Evolutionary conservation across 1,284 basidiomycete species (phyloP).

Genomic region (Volvariella volvacea): DNA sequence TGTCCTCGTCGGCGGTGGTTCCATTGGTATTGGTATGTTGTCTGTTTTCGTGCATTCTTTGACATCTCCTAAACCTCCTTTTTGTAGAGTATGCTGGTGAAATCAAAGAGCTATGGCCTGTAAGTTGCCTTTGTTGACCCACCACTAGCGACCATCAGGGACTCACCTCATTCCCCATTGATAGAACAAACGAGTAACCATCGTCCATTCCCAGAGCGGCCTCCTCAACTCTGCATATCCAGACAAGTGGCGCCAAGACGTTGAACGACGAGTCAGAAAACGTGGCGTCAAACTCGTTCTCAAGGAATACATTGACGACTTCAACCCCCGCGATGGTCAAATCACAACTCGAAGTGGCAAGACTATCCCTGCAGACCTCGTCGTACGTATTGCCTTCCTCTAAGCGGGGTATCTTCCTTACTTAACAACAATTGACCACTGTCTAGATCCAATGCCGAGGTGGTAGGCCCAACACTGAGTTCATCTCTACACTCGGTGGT

Average conservation of each 20-base stretch:
- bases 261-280: constrained; percentile 26
- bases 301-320: constrained; percentile 35
- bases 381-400: constrained; percentile 32
- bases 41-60: neutral
- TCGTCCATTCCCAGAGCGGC: constrained; percentile 38
- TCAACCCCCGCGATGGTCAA: constrained; percentile 16
- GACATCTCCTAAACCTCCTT: constrained; percentile 3
- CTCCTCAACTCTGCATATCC: constrained; percentile 48
- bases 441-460: constrained; percentile 42
- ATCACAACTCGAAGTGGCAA: constrained; percentile 38
- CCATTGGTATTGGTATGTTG: constrained; percentile 50
- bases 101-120: constrained; percentile 44
- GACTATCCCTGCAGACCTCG: constrained; percentile 38
- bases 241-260: constrained; percentile 35
- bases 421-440: neutral
- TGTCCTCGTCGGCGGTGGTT: constrained; percentile 55
- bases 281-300: constrained; percentile 38
- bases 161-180: neutral
- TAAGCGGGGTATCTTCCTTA: neutral
- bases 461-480: constrained; percentile 41
- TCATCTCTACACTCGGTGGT: constrained; percentile 36
- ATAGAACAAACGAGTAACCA: constrained; percentile 42
- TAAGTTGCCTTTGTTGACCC: constrained; percentile 16
- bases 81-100: constrained; percentile 51
- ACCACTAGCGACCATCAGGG: constrained; percentile 2